Base-by-base conservation (phyloP, 805 yeast species). In the Suhomyces prunicola region DNA sequence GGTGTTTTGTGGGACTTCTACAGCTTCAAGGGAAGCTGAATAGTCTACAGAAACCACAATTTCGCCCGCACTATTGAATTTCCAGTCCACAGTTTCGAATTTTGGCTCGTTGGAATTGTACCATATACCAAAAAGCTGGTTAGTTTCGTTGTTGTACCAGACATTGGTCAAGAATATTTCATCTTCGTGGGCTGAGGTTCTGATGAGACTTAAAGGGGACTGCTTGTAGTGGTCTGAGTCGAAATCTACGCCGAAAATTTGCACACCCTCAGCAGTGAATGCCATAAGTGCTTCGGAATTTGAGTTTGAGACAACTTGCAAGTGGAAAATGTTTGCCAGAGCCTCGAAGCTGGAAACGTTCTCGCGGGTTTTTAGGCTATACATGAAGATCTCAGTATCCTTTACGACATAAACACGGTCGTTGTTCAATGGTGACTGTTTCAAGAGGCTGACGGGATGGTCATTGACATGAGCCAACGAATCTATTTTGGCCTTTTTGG, bases 101-200 rank as follows among this genome's bases (percentile, higher is more conserved):
- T 59, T 61, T 4, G 73, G 69, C 60, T 62, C 65, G 53, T 54
- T 68, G 23, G 59, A 67, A 55, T 64, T 72, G 58, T 66, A 69
- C 72, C 73, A 70, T 13, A 80, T 78, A 9, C 80, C 77, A 10
- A 69, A 65, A 15, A 72, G 64, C 13, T 56, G 60, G n/a, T 56
- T 60, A 6, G 48, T 33, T 19, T 66, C 64, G 50, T 49, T 49
- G 23, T 54, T 64, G 48, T 72, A 74, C 58, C 74, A 75, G 23
- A 60, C 60, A 53, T 66, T 64, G 44, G 60, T 53, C 50, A 69
- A 65, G 5, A 31, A 41, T 13, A 60, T 51, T 12, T 50, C 47
- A 8, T 53, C 51, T 19, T 52, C 49, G 10, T 54, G 54, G 44
- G 47, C 48, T 44, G 52, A 54, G n/a, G 69, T 60, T 33, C 36